Evolutionary conservation across 257 asterid genomes (phyloP), one percentile per base, ranked within the genome.

Genomic region (Apocynum venetum): DNA sequence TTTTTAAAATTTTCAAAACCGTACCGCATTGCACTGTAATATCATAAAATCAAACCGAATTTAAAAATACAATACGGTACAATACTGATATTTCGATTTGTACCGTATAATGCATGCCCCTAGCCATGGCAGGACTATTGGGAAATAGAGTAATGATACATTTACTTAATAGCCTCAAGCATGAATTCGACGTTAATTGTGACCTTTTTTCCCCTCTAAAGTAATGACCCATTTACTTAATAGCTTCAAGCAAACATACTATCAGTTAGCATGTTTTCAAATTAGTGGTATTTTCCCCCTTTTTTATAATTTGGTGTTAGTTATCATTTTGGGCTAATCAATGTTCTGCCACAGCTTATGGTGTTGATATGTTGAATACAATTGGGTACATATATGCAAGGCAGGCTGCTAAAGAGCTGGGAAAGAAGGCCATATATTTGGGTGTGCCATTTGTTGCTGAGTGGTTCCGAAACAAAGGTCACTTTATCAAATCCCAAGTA

Each of bases 391-490:
- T 96, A 86, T 96, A 93, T 86, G 84, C 88, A 76, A 89, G 99
- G 88, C 97, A 91, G 88, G 85, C 97, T 61, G 98, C 99, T 36
- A 96, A 96, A 87, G 99, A 96, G 84, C 96, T 96, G 73, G 99
- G 99, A 70, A 96, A 96, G 93, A 96, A 96, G 89, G 99, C 91
- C 75, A 91, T 88, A 84, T 90, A 71, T 84, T 85, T 96, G 84
- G 99, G 98, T 12, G 93, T 96, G 76, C 98, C 98, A 76, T 96
- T 96, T 82, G 76, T 96, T 85, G 99, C 97, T 35, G 99, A 96
- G 87, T 96, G 99, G 99, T 93, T 96, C 91, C 88, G 99, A 83
- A 91, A 90, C 87, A 96, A 93, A 91, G 99, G 99, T 74, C 99
- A 93, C 77, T 90, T 88, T 79, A 91, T 96, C 79, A 93, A 93